A percentile compares a stretch with the other conserved stretches of the same genome.
These are phyloP conservation scores for Alternaria novae-zelandiae DNA, from an alignment of 2,329 filamentous ascomycete genomes.

Conservation along the genomic window DNA sequence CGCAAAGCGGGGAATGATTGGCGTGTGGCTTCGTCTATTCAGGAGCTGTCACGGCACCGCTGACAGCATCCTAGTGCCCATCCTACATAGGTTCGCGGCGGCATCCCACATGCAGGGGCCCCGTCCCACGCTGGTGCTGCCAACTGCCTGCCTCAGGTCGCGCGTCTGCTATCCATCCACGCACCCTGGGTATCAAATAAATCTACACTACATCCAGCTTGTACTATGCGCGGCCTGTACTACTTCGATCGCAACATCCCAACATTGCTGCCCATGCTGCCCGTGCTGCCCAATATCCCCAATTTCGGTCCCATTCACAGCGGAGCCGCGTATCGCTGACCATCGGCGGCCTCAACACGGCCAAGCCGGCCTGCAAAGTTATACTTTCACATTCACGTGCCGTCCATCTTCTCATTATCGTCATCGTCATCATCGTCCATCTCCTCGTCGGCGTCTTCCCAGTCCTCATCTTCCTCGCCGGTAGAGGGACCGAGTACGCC, in stretches of 20 bases:
- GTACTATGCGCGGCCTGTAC: background rate
- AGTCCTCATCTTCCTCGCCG: conserved; percentile 52
- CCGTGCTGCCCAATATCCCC: background rate
- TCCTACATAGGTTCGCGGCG: conserved; percentile 1
- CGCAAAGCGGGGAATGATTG: background rate
- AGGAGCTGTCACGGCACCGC: conserved; percentile 5
- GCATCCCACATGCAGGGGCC: conserved; percentile 15
- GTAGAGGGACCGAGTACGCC: conserved; percentile 52
- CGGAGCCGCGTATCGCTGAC: background rate
- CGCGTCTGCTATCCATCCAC: background rate
- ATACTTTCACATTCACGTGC: conserved; percentile 36
- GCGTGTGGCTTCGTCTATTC: conserved; percentile 11
- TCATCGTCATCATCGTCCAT: conserved; percentile 34
- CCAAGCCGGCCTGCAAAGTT: background rate
- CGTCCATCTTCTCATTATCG: conserved; percentile 47
- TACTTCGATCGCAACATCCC: background rate
- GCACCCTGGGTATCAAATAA: conserved; percentile 1
- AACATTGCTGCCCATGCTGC: background rate
- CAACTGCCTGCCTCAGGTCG: background rate
- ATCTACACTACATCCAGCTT: conserved; percentile 1
- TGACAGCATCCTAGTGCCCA: conserved; percentile 5
- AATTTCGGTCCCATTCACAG: background rate
- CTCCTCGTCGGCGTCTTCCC: conserved; percentile 50
- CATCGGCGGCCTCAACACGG: background rate
- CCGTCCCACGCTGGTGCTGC: conserved; percentile 1